Evolutionary conservation across 352 stramenopile species (phyloP).

Genomic region (Blastocystis sp.): DNA sequence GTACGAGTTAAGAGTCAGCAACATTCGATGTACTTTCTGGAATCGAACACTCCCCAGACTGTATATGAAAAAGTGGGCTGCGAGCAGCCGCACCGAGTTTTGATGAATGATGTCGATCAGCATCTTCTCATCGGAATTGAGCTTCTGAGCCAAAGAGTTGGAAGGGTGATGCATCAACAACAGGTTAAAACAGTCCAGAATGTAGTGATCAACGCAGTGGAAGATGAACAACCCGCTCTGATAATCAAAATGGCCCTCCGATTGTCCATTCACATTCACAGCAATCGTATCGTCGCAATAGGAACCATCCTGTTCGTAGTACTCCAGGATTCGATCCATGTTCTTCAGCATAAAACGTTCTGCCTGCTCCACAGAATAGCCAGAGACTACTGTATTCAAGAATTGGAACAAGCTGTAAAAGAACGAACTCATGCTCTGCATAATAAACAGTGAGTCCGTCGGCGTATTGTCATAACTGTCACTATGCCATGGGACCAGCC

Average conservation of each 20-base stretch:
- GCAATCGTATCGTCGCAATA: neutral
- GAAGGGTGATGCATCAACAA: neutral
- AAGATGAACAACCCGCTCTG: neutral
- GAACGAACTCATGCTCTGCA: neutral
- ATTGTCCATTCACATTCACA: neutral
- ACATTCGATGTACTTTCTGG: neutral
- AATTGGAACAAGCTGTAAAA: neutral
- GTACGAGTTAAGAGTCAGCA: neutral
- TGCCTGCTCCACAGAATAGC: neutral
- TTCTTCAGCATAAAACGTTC: neutral
- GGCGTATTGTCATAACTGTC: neutral
- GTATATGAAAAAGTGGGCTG: neutral
- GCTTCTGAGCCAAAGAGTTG: neutral
- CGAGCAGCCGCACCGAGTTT: neutral
- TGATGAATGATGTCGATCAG: neutral
- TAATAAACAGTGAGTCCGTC: neutral
- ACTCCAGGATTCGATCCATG: neutral
- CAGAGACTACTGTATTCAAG: neutral
- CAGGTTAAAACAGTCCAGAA: neutral
- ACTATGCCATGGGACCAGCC: neutral
- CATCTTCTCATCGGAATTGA: neutral
- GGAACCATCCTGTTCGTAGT: neutral
- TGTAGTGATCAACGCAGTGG: neutral
- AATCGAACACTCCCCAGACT: neutral
- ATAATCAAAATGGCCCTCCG: neutral